A percentile compares a stretch with the other conserved stretches of the same genome.
These are phyloP conservation scores for Platanus orientalis DNA, from an alignment of 164 flowering plant species.

Conservation along the genomic window DNA sequence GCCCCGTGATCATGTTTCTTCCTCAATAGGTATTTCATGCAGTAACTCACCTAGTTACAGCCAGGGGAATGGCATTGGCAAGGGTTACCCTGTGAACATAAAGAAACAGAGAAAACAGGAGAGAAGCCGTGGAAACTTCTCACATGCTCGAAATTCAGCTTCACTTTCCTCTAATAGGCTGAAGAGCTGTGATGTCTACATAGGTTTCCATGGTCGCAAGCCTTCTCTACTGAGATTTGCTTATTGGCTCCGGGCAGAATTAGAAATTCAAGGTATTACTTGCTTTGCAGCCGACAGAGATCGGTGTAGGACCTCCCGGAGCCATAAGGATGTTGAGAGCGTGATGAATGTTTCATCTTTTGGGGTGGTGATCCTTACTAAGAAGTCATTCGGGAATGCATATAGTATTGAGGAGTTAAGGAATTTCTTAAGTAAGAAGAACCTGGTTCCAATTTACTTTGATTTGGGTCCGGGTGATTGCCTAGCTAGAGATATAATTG, in stretches of 20 bases:
- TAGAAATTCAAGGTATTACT: constrained; percentile 82
- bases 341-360: constrained; percentile 80
- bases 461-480: constrained; percentile 85
- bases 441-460: constrained; percentile 78
- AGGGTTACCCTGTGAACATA: constrained; percentile 27
- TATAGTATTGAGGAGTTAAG: constrained; percentile 83
- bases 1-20: constrained; percentile 32
- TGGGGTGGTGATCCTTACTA: constrained; percentile 78
- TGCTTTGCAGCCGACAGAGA: constrained; percentile 84
- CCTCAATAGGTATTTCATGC: constrained; percentile 42
- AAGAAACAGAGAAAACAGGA: constrained; percentile 41
- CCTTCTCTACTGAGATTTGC: constrained; percentile 68
- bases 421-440: constrained; percentile 70
- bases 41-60: constrained; percentile 36
- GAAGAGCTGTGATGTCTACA: constrained; percentile 81
- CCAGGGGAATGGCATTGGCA: constrained; percentile 25
- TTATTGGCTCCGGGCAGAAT: constrained; percentile 85
- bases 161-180: constrained; percentile 47
- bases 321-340: constrained; percentile 58
- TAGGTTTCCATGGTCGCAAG: constrained; percentile 83
- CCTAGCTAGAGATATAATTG: constrained; percentile 78
- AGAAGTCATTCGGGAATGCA: constrained; percentile 78
- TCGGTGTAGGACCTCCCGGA: constrained; percentile 63
- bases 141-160: constrained; percentile 37
- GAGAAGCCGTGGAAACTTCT: constrained; percentile 32